These are phyloP conservation scores for Lodderomyces theae DNA, from an alignment of 1,139 yeast genomes.

Conservation along the genomic window DNA sequence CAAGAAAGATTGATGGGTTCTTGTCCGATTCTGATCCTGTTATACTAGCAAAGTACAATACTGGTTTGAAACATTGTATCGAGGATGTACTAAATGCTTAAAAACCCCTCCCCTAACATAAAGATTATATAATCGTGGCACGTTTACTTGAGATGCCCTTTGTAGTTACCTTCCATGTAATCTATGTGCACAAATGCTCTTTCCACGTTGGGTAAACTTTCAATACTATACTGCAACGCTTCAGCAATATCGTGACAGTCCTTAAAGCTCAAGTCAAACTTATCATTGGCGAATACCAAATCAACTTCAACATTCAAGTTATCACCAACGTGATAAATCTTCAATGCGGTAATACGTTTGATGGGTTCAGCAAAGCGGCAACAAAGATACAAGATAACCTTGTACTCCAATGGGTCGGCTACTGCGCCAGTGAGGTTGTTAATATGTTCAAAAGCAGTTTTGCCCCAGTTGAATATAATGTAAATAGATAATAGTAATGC, in stretches of 20 bases:
- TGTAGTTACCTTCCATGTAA: slow-evolving; percentile 55
- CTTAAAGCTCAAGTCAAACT: slow-evolving; percentile 46
- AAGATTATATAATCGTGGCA: too few species aligned
- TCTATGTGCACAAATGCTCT: slow-evolving; percentile 82
- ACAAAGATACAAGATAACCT: slow-evolving; percentile 65
- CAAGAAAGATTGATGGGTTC: not conserved
- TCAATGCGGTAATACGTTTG: slow-evolving; percentile 60
- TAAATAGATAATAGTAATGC: slow-evolving; percentile 63
- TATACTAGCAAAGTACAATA: slow-evolving; percentile 29
- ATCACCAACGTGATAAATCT: slow-evolving; percentile 80
- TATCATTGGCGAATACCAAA: slow-evolving; percentile 53
- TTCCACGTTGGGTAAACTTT: slow-evolving; percentile 72
- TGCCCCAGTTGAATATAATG: slow-evolving; percentile 62
- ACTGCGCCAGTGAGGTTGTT: slow-evolving; percentile 73
- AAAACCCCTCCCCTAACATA: too few species aligned
- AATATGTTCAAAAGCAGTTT: slow-evolving; percentile 67
- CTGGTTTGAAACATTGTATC: slow-evolving; percentile 22
- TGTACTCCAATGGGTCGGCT: slow-evolving; percentile 62
- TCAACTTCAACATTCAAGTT: slow-evolving; percentile 75
- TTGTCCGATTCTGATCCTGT: slow-evolving; percentile 16
- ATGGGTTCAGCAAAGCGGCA: slow-evolving; percentile 69
- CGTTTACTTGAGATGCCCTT: slow-evolving; percentile 45
- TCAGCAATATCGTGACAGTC: slow-evolving; percentile 83
- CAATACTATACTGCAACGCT: slow-evolving; percentile 75
- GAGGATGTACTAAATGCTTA: not conserved